These are phyloP conservation scores for Malus domestica DNA, from an alignment of 306 rosid species.

Conservation along the genomic window DNA sequence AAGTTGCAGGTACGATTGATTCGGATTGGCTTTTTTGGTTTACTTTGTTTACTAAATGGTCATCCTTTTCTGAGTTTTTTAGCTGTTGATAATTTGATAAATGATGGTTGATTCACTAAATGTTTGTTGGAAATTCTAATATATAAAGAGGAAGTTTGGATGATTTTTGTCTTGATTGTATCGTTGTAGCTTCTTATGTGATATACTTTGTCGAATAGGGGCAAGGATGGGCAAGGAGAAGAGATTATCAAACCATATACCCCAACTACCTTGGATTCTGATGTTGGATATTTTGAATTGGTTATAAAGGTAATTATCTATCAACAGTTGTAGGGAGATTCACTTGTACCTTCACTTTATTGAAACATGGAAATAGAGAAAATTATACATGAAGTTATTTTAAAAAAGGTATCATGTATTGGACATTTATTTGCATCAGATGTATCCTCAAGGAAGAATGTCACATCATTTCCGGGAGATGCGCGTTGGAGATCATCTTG, in stretches of 20 bases:
- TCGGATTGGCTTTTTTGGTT: conserved; percentile 2
- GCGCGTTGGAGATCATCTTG: conserved; percentile 77
- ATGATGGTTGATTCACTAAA: neutral
- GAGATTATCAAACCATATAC: conserved; percentile 91
- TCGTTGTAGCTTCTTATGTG: neutral
- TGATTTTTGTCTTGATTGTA: neutral
- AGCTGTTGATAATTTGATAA: neutral
- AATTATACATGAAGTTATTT: neutral
- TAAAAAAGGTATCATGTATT: conserved; percentile 4
- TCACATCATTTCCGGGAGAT: conserved; percentile 97
- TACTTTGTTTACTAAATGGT: neutral
- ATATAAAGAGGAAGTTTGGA: neutral
- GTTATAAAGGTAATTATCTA: conserved; percentile 67
- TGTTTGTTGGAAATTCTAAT: neutral
- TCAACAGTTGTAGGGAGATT: neutral
- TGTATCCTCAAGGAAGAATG: conserved; percentile 99
- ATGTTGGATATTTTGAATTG: conserved; percentile 83
- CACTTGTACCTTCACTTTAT: neutral
- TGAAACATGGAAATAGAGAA: neutral
- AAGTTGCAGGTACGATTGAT: conserved; percentile 77
- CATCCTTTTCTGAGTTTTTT: neutral
- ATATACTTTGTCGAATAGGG: conserved; percentile 48
- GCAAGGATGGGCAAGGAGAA: conserved; percentile 79
- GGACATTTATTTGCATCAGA: conserved; percentile 33
- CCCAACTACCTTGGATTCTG: conserved; percentile 93